A percentile compares a stretch with the other conserved stretches of the same genome.
phyloP scores from a whole-genome alignment of 1,284 basidiomycete genomes.

The Mycena citricolor region DNA sequence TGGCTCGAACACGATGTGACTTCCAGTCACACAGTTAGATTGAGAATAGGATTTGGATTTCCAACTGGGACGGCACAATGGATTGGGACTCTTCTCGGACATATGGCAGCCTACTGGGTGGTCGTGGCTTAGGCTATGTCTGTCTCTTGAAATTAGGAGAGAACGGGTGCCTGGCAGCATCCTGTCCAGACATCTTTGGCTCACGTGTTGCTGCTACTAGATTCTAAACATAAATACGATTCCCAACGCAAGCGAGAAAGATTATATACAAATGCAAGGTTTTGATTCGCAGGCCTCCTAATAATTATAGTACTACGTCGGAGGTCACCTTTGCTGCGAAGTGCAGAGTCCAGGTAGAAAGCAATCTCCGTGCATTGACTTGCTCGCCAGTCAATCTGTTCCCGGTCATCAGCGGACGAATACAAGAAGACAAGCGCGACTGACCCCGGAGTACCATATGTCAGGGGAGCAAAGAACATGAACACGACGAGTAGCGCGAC shows the following conservation, averaged over 20 bases:
- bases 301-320: constrained; percentile 33
- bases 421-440: constrained; percentile 31
- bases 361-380: constrained; percentile 70
- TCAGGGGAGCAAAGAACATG: constrained; percentile 80
- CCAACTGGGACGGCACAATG: too few relatives aligned
- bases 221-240: too few relatives aligned
- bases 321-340: constrained; percentile 71
- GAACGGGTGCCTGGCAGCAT: too few relatives aligned
- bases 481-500: constrained; percentile 69
- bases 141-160: too few relatives aligned
- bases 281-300: constrained; percentile 8
- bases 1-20: constrained; percentile 1
- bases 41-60: too few relatives aligned
- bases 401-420: constrained; percentile 9
- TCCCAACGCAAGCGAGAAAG: too few relatives aligned
- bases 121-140: too few relatives aligned
- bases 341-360: constrained; percentile 82
- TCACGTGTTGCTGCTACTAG: too few relatives aligned
- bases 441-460: constrained; percentile 90
- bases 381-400: constrained; percentile 68
- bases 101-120: too few relatives aligned
- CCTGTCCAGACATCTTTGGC: too few relatives aligned
- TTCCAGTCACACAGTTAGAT: too few relatives aligned
- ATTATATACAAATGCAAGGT: constrained; percentile 20
- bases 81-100: too few relatives aligned